Conservation (phyloP, 345 rosid species). For the Lepidium sativum region DNA sequence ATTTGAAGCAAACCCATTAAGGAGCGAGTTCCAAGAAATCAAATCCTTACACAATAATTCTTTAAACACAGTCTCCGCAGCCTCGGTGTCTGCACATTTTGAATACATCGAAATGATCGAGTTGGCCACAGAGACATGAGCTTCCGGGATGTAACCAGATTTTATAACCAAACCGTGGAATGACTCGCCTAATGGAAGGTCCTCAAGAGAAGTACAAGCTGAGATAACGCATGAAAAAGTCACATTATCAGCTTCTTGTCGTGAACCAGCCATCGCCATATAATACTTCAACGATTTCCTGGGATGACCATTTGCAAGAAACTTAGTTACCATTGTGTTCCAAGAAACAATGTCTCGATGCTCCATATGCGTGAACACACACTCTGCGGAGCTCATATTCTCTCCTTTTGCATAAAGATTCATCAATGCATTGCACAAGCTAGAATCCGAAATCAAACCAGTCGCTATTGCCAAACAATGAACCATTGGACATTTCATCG, state of each 20-base stretch:
- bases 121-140: conserved; percentile 37
- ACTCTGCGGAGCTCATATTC: conserved; percentile 38
- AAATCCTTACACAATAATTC: conserved; percentile 31
- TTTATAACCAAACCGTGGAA: conserved; percentile 37
- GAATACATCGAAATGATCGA: conserved; percentile 51
- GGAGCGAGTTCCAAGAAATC: conserved; percentile 49
- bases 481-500: conserved; percentile 25
- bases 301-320: conserved; percentile 35
- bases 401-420: conserved; percentile 54
- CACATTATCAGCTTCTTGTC: conserved; percentile 34
- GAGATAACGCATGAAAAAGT: conserved; percentile 47
- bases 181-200: conserved; percentile 31
- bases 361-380: conserved; percentile 30
- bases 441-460: conserved; percentile 36
- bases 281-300: conserved; percentile 36
- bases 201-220: conserved; percentile 37
- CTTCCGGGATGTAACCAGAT: conserved; percentile 27
- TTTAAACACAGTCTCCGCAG: conserved; percentile 35
- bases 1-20: conserved; percentile 41
- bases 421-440: conserved; percentile 43
- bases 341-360: conserved; percentile 46
- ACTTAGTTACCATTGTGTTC: conserved; percentile 51
- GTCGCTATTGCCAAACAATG: conserved; percentile 40
- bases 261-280: conserved; percentile 30
- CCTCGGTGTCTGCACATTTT: conserved; percentile 30